These are phyloP conservation scores for Pythium myriotylum DNA, from an alignment of 352 stramenopile species.

Conservation along the genomic window DNA sequence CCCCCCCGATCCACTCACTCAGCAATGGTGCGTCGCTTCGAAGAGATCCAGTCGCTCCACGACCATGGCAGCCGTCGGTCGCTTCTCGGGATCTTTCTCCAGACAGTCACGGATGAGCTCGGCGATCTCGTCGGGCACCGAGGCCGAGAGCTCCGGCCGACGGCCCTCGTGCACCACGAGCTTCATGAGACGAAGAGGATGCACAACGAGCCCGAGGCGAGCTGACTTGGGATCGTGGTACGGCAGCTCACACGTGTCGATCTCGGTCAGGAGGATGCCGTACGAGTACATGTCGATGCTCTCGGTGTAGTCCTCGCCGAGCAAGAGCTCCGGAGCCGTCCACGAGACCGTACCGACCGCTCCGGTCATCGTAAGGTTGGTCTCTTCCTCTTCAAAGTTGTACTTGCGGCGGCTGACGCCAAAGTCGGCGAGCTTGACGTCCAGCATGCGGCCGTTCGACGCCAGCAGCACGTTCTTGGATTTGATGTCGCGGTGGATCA, in stretches of 20 bases:
- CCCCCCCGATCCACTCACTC: no score
- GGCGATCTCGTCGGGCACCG: conserved; percentile 57
- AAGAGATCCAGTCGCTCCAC: conserved; percentile 26
- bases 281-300: conserved; percentile 83
- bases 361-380: conserved; percentile 50
- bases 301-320: conserved; percentile 71
- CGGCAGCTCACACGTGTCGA: conserved; percentile 74
- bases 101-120: conserved; percentile 60
- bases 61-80: conserved; percentile 51
- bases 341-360: conserved; percentile 60
- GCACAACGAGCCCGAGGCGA: conserved; percentile 42
- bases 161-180: conserved; percentile 57
- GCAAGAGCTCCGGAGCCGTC: conserved; percentile 63
- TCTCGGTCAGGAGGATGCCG: conserved; percentile 68
- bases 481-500: conserved; percentile 90
- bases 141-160: conserved; percentile 53
- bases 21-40: conserved; percentile 21
- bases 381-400: conserved; percentile 40
- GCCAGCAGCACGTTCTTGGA: conserved; percentile 83
- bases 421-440: conserved; percentile 60
- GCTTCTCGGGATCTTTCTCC: conserved; percentile 50
- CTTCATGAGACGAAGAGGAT: conserved; percentile 62
- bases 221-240: conserved; percentile 60
- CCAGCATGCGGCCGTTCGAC: conserved; percentile 34
- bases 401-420: conserved; percentile 55